phyloP scores from a whole-genome alignment of 1,139 yeast species.

The Hemisphaericaspora xylanilytica region DNA sequence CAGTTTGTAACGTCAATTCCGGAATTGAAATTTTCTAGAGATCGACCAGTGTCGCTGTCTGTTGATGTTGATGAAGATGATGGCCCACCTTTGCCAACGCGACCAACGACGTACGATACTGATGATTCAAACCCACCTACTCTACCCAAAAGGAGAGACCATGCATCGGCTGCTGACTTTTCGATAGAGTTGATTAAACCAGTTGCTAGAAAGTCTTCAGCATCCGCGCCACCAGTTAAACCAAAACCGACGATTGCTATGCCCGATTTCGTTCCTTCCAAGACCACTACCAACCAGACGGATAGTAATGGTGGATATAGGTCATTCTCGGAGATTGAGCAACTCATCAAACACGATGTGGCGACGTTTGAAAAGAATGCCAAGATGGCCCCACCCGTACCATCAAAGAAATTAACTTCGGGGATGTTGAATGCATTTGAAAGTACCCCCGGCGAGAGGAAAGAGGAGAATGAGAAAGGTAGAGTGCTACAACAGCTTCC shows the following conservation, averaged over 20 bases:
- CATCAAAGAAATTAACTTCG: not conserved
- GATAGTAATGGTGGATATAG: slow-evolving; percentile 12
- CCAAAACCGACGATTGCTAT: not conserved
- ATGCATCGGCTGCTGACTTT: slow-evolving; percentile 10
- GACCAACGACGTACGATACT: slow-evolving; percentile 12
- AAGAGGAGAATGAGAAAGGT: not conserved
- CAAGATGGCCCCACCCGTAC: slow-evolving; percentile 4
- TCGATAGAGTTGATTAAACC: slow-evolving; percentile 23
- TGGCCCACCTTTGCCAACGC: slow-evolving; percentile 14
- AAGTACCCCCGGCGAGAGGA: not conserved
- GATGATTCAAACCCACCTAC: slow-evolving; percentile 13
- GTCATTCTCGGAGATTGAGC: slow-evolving; percentile 25
- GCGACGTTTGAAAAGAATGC: slow-evolving; percentile 5
- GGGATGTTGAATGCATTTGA: not conserved
- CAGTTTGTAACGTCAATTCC: slow-evolving; percentile 13
- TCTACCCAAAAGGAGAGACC: slow-evolving; percentile 13
- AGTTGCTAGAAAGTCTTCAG: slow-evolving; percentile 15
- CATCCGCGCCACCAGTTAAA: slow-evolving; percentile 4
- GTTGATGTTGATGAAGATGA: slow-evolving; percentile 10
- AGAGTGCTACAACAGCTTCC: slow-evolving; percentile 1
- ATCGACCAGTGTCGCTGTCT: slow-evolving; percentile 3
- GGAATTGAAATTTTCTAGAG: slow-evolving; percentile 22
- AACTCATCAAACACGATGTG: slow-evolving; percentile 13
- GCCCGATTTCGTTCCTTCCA: not conserved
- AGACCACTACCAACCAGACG: not conserved